These are phyloP conservation scores for Annulohypoxylon moriforme DNA, from an alignment of 495 filamentous ascomycete genomes.

Conservation along the genomic window DNA sequence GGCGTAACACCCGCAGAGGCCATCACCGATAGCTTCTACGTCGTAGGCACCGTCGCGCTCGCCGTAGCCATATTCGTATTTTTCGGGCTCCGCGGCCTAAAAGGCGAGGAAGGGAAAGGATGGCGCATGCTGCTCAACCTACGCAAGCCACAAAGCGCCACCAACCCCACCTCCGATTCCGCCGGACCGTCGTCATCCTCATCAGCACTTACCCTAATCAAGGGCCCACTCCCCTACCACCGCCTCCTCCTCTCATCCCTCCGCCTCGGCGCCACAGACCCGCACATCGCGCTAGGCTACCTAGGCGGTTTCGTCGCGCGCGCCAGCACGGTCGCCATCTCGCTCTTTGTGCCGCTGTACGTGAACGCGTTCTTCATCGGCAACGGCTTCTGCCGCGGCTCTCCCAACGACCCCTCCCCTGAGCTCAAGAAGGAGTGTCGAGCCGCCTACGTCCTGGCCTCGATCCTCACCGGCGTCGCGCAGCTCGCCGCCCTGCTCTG, in stretches of 20 bases:
- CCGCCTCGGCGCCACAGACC: conserved; percentile 76
- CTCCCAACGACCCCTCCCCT: conserved; percentile 65
- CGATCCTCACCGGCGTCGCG: conserved; percentile 85
- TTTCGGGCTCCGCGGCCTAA: conserved; percentile 80
- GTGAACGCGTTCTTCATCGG: conserved; percentile 88
- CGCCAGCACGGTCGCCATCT: conserved; percentile 94
- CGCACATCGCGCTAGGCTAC: conserved; percentile 85
- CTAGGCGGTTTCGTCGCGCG: conserved; percentile 94
- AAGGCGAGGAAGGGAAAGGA: conserved; percentile 81
- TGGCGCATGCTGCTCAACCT: conserved; percentile 65
- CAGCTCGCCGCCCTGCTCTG: conserved; percentile 86
- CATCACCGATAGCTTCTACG: conserved; percentile 83
- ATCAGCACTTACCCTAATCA: not conserved
- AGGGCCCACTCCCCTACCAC: conserved; percentile 56
- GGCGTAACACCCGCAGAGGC: conserved; percentile 74
- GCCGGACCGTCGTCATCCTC: conserved; percentile 5
- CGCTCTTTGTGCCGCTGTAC: conserved; percentile 90
- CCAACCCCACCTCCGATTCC: not conserved
- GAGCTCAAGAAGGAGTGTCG: conserved; percentile 85
- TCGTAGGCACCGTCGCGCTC: conserved; percentile 78
- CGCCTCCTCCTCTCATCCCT: conserved; percentile 72
- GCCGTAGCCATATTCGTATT: conserved; percentile 78
- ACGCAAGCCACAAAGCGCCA: conserved; percentile 29
- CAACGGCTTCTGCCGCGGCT: conserved; percentile 79
- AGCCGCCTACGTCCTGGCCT: conserved; percentile 84